Evolutionary conservation across 139 green algal genomes (phyloP), one percentile per base, ranked within the genome.

Genomic region (Coccomyxa sp.): DNA sequence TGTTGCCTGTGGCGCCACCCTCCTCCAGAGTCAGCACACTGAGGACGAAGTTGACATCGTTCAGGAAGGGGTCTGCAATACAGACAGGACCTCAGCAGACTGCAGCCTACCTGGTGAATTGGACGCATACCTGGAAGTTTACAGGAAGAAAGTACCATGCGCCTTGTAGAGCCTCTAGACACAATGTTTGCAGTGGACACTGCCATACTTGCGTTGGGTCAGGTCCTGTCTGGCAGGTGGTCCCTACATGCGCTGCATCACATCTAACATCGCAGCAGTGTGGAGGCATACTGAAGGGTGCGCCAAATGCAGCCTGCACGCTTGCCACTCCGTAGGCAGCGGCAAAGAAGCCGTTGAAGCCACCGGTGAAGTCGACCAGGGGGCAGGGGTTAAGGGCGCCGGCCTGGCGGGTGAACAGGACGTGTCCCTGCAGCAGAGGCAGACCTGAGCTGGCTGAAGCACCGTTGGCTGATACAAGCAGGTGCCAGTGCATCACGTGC

Each of bases 11-110:
- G 54, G 80, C 80, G 54, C 80, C 80, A 4, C 81, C 39, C 71
- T 84, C 80, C 75, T 84, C 80, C 75, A 84, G 75, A 10, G 80
- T 54, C 70, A 84, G 39, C 54, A 84, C 80, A 12, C 54, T 79
- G 38, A 84, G 50, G 3, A 84, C 38, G 39, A 81, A 84, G 75
- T 78, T 84, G 40, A 75, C 31, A 58, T 84, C 80, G 55, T 84
- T 84, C 75, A 68, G 9, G 75, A 79, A 84, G 8, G 80, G 75
- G 70, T 84, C 75, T 78, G 69, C 68, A 75, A 2, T 29, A 75
- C n/a, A 14, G 31, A 71, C 31, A 39, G 2, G 12, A 38, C 24
- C 9, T 31, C 39, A 39, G 0, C 22, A 69, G 18, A 64, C 50
- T 64, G 18, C 24, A 64, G n/a, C n/a, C n/a, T n/a, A n/a, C n/a